Conservation (phyloP, 176 grass and related monocot species). For the Musa schizocarpa region DNA sequence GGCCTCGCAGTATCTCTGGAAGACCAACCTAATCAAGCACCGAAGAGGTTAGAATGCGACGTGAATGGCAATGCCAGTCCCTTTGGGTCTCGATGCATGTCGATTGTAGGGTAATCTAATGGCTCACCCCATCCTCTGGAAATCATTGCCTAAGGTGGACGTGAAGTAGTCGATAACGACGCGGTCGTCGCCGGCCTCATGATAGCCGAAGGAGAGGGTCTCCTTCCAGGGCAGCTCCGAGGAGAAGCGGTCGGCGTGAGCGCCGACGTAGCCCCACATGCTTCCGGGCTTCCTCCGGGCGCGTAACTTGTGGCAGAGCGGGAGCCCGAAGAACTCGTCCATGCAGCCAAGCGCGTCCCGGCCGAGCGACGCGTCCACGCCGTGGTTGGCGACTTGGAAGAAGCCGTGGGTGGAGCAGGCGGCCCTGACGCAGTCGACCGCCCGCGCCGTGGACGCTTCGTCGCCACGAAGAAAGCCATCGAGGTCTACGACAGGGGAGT, state of each 20-base stretch:
- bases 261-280: slow-evolving; percentile 79
- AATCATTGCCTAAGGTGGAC: slow-evolving; percentile 47
- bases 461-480: slow-evolving; percentile 41
- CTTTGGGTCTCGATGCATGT: neutral
- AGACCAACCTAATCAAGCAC: slow-evolving; percentile 32
- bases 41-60: too few species aligned
- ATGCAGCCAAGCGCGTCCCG: slow-evolving; percentile 41
- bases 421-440: slow-evolving; percentile 30
- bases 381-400: slow-evolving; percentile 75
- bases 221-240: slow-evolving; percentile 88
- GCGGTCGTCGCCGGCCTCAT: slow-evolving; percentile 15
- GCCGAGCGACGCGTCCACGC: slow-evolving; percentile 35
- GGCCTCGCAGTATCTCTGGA: slow-evolving; percentile 68
- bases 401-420: slow-evolving; percentile 68
- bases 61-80: neutral
- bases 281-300: slow-evolving; percentile 47
- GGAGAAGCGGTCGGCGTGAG: slow-evolving; percentile 71
- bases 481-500: slow-evolving; percentile 60
- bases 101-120: neutral
- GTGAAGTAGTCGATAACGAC: slow-evolving; percentile 65
- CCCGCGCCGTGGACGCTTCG: slow-evolving; percentile 23
- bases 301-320: slow-evolving; percentile 44
- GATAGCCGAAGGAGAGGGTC: slow-evolving; percentile 78
- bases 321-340: slow-evolving; percentile 55
- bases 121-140: slow-evolving; percentile 48